Base-by-base conservation (phyloP, 805 yeast species). In the Kuraishia capsulata region DNA sequence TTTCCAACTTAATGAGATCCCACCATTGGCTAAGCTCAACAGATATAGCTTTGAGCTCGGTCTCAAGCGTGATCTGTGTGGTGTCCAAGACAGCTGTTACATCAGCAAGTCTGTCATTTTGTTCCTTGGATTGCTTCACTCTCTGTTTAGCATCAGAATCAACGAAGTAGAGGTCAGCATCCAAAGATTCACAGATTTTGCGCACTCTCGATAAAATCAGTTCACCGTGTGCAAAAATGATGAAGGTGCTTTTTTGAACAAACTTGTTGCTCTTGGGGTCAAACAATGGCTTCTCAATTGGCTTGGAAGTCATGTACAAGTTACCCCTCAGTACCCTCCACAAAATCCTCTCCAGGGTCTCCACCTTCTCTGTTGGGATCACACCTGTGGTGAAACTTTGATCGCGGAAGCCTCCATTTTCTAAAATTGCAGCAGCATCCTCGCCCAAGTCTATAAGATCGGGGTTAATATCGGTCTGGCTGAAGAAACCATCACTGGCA, bases 301-400 rank as follows among this genome's bases (percentile, higher is more conserved):
- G 92, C 35, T 73, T 71, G 45, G 82, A 73, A 47, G 80, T 79
- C 57, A 89, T 74, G 52, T 73, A 86, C 46, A 94, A 66, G 57
- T 92, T 92, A 53, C 98, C 98, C 57, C 98, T 78, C 45, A 90
- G 71, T 16, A 87, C 78, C 62, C 99, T 75, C 95, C 96, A 92
- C 35, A 88, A 63, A 40, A 92, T 86, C 50, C 78, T 83, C 54
- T 88, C 88, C 44, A 92, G 65, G 2, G 81, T 67, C 13, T 71
- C 74, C 20, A 87, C 69, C 52, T 82, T 83, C 9, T 67, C 74
- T 50, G 92, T 72, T 33, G 78, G 71, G 34, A 92, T 79, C 11
- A 90, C 89, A 38, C 97, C 98, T 6, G 92, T 76, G 36, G 84
- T 74, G 45, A 80, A 77, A 39, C 62, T 67, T 21, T 67, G 64